phyloP scores from a whole-genome alignment of 306 rosid genomes.

The Senna siamea region DNA sequence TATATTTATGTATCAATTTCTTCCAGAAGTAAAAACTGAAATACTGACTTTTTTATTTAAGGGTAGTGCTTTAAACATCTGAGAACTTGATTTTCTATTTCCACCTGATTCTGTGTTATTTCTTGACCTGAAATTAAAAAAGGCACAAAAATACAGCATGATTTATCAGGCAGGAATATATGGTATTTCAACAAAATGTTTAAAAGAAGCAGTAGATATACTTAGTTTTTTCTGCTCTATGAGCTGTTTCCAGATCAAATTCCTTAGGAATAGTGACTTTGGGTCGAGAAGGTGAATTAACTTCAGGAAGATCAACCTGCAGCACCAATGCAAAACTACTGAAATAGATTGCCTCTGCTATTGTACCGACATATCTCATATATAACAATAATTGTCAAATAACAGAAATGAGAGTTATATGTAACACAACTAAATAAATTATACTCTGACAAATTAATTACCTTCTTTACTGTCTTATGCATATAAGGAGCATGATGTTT shows the following conservation, averaged over 20 bases:
- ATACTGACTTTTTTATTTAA: conserved; percentile 62
- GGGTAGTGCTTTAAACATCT: conserved; percentile 42
- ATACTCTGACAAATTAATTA: conserved; percentile 32
- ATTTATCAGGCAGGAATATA: conserved; percentile 20
- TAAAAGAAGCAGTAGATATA: conserved; percentile 44
- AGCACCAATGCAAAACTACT: conserved; percentile 25
- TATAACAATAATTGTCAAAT: conserved; percentile 9
- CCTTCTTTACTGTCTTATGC: conserved; percentile 63
- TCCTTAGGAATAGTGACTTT: conserved; percentile 68
- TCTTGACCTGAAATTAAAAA: conserved; percentile 50
- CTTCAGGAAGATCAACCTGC: conserved; percentile 52
- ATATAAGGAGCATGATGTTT: conserved; percentile 60
- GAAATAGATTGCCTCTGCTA: not conserved
- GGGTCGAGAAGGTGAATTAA: conserved; percentile 27
- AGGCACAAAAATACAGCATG: conserved; percentile 12
- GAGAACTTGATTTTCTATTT: conserved; percentile 46
- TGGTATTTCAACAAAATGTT: conserved; percentile 1
- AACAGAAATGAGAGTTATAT: conserved; percentile 13
- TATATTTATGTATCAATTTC: not conserved
- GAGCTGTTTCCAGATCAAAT: conserved; percentile 73
- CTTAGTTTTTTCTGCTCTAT: conserved; percentile 71
- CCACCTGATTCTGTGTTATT: conserved; percentile 41
- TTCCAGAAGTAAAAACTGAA: conserved; percentile 5
- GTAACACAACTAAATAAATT: conserved; percentile 10
- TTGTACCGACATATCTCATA: too few relatives aligned